These are phyloP conservation scores for Eucalyptus pauciflora DNA, from an alignment of 345 rosid species.

Conservation along the genomic window DNA sequence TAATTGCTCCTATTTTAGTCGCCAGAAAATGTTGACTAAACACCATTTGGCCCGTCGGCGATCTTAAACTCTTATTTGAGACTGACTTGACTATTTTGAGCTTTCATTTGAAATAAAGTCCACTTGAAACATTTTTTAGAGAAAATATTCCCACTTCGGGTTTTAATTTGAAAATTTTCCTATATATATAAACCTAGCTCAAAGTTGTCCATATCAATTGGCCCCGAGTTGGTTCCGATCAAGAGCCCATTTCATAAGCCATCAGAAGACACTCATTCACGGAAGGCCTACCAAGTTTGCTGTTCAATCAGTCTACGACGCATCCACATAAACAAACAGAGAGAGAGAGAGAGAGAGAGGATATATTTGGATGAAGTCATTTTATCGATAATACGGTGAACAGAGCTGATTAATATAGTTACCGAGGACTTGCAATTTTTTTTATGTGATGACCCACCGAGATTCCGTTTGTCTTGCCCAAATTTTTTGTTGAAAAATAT, in stretches of 20 bases:
- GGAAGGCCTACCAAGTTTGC: neutral
- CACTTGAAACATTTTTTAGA: no score
- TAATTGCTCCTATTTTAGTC: no score
- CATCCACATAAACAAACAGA: no score
- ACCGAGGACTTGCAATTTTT: neutral
- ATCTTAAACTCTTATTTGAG: neutral
- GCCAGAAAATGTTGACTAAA: neutral
- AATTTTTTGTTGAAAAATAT: neutral
- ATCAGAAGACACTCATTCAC: neutral
- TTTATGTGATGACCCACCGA: neutral
- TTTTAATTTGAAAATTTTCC: no score
- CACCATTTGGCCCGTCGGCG: rapidly evolving
- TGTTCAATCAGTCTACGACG: neutral
- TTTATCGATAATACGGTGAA: neutral
- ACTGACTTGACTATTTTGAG: neutral
- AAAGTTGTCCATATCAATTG: neutral
- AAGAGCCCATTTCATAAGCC: neutral
- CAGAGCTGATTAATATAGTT: neutral
- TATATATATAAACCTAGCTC: neutral
- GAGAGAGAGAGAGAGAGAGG: neutral
- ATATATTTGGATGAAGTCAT: neutral
- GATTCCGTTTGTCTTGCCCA: rapidly evolving
- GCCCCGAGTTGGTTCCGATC: neutral
- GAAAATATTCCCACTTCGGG: rapidly evolving
- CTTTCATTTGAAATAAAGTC: rapidly evolving